Percentiles rank a stretch among this genome's conserved stretches.
Conservation (phyloP, 2,329 filamentous ascomycete genomes). For the Diaporthe eres region DNA sequence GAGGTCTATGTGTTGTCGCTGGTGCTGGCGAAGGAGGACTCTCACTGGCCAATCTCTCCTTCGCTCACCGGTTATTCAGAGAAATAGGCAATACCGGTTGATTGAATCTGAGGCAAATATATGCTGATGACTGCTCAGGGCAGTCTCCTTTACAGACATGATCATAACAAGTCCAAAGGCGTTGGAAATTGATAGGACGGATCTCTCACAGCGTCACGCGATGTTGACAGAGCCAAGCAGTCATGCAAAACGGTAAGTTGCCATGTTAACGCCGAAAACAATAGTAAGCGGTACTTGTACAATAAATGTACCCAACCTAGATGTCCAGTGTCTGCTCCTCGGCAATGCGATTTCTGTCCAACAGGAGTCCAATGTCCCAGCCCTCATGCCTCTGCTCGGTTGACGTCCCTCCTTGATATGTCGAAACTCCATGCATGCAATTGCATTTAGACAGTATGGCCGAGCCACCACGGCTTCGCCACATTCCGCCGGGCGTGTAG, state of each 20-base stretch:
- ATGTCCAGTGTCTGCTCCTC: conserved; percentile 3
- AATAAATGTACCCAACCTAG: conserved; percentile 8
- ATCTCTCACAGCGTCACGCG: not conserved
- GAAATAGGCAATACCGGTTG: not conserved
- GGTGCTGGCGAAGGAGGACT: not conserved
- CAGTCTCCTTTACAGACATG: not conserved
- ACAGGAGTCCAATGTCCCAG: not conserved
- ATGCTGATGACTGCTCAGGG: not conserved
- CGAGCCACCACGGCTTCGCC: not conserved
- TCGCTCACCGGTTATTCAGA: not conserved
- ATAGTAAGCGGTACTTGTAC: conserved; percentile 15
- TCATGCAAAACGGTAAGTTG: not conserved
- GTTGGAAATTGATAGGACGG: not conserved
- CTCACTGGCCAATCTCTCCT: not conserved
- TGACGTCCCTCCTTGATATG: conserved; percentile 1
- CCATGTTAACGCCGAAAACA: not conserved
- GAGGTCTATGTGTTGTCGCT: not conserved
- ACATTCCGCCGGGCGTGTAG: not conserved
- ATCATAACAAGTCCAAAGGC: not conserved
- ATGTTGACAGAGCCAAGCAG: not conserved
- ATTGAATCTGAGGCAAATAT: not conserved
- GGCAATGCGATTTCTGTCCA: conserved; percentile 1
- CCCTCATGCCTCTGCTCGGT: not conserved
- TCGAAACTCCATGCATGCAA: conserved; percentile 18
- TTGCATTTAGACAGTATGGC: conserved; percentile 8